These are phyloP conservation scores for Leccinum olivaceoglutinosum DNA, from an alignment of 1,284 basidiomycete genomes.

Conservation along the genomic window DNA sequence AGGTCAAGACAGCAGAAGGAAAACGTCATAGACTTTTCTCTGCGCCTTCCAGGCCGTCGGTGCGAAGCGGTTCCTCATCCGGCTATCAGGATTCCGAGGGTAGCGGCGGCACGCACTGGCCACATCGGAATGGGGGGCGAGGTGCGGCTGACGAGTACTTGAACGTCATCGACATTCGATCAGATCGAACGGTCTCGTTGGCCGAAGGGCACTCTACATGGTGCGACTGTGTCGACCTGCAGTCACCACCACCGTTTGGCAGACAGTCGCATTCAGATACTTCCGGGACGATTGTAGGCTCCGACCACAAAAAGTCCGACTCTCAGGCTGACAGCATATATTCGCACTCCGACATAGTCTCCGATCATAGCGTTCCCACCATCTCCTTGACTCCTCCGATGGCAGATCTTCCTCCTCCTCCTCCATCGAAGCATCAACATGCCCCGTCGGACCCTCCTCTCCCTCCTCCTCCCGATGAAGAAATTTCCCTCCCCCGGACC, in stretches of 20 bases:
- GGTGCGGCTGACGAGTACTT: neutral
- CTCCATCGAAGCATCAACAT: slow-evolving; percentile 3
- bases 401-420: slow-evolving; percentile 13
- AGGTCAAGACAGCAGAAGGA: slow-evolving; percentile 1
- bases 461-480: neutral
- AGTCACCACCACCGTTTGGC: slow-evolving; percentile 7
- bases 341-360: slow-evolving; percentile 14
- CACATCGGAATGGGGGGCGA: neutral
- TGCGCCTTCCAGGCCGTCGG: slow-evolving; percentile 5
- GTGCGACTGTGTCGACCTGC: slow-evolving; percentile 1
- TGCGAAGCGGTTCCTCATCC: neutral
- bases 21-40: slow-evolving; percentile 18
- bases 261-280: slow-evolving; percentile 16
- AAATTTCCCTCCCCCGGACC: slow-evolving; percentile 15
- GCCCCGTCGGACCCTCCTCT: neutral
- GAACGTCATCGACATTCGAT: slow-evolving; percentile 24
- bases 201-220: neutral
- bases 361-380: slow-evolving; percentile 1
- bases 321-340: neutral
- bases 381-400: slow-evolving; percentile 8
- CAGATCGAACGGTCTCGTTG: slow-evolving; percentile 1
- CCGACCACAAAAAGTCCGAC: slow-evolving; percentile 5
- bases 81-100: neutral
- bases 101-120: neutral
- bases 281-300: slow-evolving; percentile 21